Conservation (phyloP, 2,329 filamentous ascomycete genomes). For the Diaporthe caulivora region DNA sequence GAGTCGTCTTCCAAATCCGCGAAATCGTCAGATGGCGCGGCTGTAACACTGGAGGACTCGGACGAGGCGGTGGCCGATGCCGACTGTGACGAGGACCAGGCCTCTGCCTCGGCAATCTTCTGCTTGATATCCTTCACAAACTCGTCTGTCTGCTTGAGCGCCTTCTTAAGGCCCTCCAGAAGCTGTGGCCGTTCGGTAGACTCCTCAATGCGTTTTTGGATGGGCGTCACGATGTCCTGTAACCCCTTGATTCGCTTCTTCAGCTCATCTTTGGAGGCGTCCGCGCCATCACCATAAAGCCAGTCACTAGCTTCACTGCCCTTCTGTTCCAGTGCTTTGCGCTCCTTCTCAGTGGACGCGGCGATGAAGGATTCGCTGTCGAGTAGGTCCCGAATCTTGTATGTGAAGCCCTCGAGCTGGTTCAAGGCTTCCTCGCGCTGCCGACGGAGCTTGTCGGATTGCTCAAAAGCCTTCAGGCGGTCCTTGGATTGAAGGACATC, state of each 20-base stretch:
- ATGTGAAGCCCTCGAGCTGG: constrained; percentile 93
- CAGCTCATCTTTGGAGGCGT: constrained; percentile 81
- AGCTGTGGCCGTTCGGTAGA: constrained; percentile 77
- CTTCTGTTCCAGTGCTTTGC: constrained; percentile 75
- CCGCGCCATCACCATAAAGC: constrained; percentile 87
- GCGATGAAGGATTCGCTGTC: constrained; percentile 81
- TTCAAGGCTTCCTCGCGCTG: constrained; percentile 90
- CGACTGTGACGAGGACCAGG: constrained; percentile 66
- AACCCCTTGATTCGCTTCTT: constrained; percentile 82
- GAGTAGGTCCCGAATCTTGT: constrained; percentile 86
- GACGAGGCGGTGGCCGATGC: constrained; percentile 67
- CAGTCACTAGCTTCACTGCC: constrained; percentile 83
- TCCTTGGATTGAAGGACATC: constrained; percentile 69
- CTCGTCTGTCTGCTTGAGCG: constrained; percentile 78
- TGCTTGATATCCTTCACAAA: constrained; percentile 78
- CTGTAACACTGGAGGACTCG: constrained; percentile 55
- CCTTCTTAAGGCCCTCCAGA: constrained; percentile 74
- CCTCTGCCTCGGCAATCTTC: constrained; percentile 77
- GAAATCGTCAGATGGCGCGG: constrained; percentile 66
- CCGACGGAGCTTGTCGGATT: constrained; percentile 82
- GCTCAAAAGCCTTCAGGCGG: constrained; percentile 85
- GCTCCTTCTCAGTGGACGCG: constrained; percentile 77
- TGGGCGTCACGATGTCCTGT: constrained; percentile 81
- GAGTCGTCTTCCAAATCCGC: constrained; percentile 84
- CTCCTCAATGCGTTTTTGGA: constrained; percentile 82